Evolutionary conservation across 2,329 filamentous ascomycete genomes (phyloP).

Genomic region (Phialemoniopsis sp.): DNA sequence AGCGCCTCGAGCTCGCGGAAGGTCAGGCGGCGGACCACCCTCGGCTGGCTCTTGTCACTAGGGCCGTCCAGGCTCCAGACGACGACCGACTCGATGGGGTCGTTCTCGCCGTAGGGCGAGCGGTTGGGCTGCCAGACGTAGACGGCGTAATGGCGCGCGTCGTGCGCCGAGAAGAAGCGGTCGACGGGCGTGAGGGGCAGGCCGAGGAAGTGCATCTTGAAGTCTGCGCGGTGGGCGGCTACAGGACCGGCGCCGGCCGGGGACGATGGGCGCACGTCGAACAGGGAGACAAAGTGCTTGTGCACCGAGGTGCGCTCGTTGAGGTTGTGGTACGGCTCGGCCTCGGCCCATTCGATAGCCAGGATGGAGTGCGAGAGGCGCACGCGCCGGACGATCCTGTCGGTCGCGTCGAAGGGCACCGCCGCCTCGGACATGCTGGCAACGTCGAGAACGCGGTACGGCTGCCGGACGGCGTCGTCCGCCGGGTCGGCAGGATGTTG

Average conservation of each 20-base stretch:
- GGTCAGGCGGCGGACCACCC: slow-evolving; percentile 42
- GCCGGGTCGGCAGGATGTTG: background rate
- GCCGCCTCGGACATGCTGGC: slow-evolving; percentile 31
- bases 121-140: slow-evolving; percentile 59
- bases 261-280: slow-evolving; percentile 44
- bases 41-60: slow-evolving; percentile 21
- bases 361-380: slow-evolving; percentile 50
- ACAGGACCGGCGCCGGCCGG: too few species aligned
- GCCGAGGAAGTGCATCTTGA: slow-evolving; percentile 55
- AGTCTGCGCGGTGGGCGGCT: slow-evolving; percentile 50
- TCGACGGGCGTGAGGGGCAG: slow-evolving; percentile 50
- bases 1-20: slow-evolving; percentile 49
- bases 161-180: slow-evolving; percentile 61
- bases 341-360: slow-evolving; percentile 61
- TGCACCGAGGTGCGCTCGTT: slow-evolving; percentile 47
- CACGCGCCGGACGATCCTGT: slow-evolving; percentile 49
- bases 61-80: slow-evolving; percentile 51
- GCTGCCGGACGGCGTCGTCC: slow-evolving; percentile 2
- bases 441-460: slow-evolving; percentile 46
- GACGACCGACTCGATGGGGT: slow-evolving; percentile 52
- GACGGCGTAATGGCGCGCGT: slow-evolving; percentile 52
- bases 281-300: slow-evolving; percentile 57
- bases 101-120: slow-evolving; percentile 50
- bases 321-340: slow-evolving; percentile 42
- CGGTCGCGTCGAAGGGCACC: slow-evolving; percentile 46